Base-by-base conservation (phyloP, 139 green algal species). In the Volvox reticuliferus region DNA sequence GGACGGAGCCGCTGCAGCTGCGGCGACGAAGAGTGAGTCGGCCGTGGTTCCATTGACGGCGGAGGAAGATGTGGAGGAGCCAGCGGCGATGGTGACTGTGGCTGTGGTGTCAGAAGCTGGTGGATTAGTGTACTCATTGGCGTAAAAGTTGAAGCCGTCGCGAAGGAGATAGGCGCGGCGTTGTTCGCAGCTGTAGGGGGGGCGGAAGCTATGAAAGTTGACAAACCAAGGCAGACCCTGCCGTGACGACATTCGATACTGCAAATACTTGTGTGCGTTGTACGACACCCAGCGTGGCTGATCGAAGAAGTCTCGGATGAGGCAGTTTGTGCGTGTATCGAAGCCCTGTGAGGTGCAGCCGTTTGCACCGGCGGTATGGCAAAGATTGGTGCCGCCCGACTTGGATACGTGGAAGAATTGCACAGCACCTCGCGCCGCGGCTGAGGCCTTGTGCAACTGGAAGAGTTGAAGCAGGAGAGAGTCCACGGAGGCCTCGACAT, bases 381-480 rank as follows among this genome's bases (percentile, higher is more conserved):
- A 94, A 76, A 94, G 75, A 83, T 92, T 94, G 50, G 91, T 94
- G 18, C 92, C 92, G n/a, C 92, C 92, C 0, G 92, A 94, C 63
- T 94, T 94, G 89, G 68, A 88, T 69, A 94, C 87, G 36, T 94
- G 92, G 81, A 94, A 92, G 86, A 94, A 94, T 77, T 94, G 92
- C 20, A 94, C 85, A 0, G 87, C 87, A 16, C 81, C 91, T 1
- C 88, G 86, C 26, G 36, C 21, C 12, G 88, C 92, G 12, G 76
- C 79, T 1, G 92, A 91, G 6, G 22, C 12, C 19, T 87, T 89
- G 80, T 94, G 92, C 36, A 92, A 71, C 36, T 33, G 69, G 36
- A 94, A 94, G 17, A 94, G 89, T 33, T 93, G 89, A 62, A 92
- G 89, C 71, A 94, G 82, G 12, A 93, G 17, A 1, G 21, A 33